Base-by-base conservation (phyloP, 2,329 filamentous ascomycete species). In the Arthrinium puccinioides region DNA sequence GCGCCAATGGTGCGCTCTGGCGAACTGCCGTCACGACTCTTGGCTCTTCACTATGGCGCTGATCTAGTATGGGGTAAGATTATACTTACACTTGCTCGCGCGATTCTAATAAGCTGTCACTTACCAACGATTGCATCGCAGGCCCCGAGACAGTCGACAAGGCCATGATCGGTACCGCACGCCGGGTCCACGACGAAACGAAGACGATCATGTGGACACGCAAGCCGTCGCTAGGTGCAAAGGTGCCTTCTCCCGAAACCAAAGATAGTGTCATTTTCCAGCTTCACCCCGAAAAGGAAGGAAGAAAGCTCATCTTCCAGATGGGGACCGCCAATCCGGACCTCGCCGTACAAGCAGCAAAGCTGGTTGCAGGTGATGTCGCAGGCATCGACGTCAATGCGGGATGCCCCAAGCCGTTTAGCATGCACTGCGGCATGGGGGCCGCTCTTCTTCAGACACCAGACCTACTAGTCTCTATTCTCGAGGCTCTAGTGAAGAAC, bases 1-100 rank as follows among this genome's bases (percentile, higher is more conserved):
- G 92, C 92, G 44, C 92, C 92, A 27, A 98, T 98, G 92, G 90
- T 96, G 40, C 84, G 92, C 49, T 94, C 87, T n/a, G 92, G 92
- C 56, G 92, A 98, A 68, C 69, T 96, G 43, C 90, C 92, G 4
- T 92, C 87, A 26, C 82, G 92, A 41, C 74, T 98, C 19, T 66
- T 94, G 29, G 87, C 92, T 21, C 76, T 98, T 44, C 85, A 94
- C 55, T 97, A 98, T 60, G 92, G 92, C 48, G 92, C 92, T 36
- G 92, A 98, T 62, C 72, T 98, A 13, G 92, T 98, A 48, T 98
- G 92, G 90, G 90, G 83, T 85, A 60, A 49, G 71, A 28, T 25
- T 29, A 13, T 16, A 32, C 16, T 33, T 10, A 23, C n/a, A n/a
- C n/a, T n/a, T n/a, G n/a, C n/a, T n/a, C n/a, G n/a, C n/a, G n/a